Percentiles rank a stretch among this genome's conserved stretches.
Evolutionary conservation across 768 basidiomycete species (phyloP).

Genomic region (Tylopilus subfusipes): DNA sequence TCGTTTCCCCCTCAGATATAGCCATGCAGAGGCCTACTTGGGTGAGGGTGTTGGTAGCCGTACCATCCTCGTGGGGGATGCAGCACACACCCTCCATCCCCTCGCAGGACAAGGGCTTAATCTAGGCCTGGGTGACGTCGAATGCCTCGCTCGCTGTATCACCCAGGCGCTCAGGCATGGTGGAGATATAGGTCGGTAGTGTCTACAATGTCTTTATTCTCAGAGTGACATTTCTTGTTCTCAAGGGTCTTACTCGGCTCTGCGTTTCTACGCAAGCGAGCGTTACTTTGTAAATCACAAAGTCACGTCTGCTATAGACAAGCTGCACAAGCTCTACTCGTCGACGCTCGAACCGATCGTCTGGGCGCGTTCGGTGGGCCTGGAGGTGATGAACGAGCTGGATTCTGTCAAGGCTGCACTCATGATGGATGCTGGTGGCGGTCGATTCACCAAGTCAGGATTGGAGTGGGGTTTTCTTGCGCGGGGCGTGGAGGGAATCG

Average conservation of each 20-base stretch:
- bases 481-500: constrained; percentile 44
- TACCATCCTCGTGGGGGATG: constrained; percentile 91
- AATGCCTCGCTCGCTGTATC: constrained; percentile 66
- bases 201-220: neutral
- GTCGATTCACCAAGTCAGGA: constrained; percentile 25
- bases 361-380: constrained; percentile 81
- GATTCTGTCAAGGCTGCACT: constrained; percentile 77
- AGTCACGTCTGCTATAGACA: constrained; percentile 81
- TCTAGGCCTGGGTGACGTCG: constrained; percentile 85
- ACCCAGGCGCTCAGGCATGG: constrained; percentile 55
- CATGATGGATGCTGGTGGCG: constrained; percentile 74
- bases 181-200: constrained; percentile 72
- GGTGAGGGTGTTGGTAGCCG: constrained; percentile 64
- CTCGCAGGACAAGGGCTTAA: constrained; percentile 96
- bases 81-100: constrained; percentile 93
- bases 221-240: neutral
- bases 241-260: constrained; percentile 68
- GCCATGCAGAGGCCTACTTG: constrained; percentile 83
- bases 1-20: constrained; percentile 87
- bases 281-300: constrained; percentile 87
- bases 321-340: constrained; percentile 84
- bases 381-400: constrained; percentile 90
- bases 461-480: constrained; percentile 35
- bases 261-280: constrained; percentile 73
- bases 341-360: constrained; percentile 66